phyloP scores from a whole-genome alignment of 345 rosid genomes.

The Draba incana region DNA sequence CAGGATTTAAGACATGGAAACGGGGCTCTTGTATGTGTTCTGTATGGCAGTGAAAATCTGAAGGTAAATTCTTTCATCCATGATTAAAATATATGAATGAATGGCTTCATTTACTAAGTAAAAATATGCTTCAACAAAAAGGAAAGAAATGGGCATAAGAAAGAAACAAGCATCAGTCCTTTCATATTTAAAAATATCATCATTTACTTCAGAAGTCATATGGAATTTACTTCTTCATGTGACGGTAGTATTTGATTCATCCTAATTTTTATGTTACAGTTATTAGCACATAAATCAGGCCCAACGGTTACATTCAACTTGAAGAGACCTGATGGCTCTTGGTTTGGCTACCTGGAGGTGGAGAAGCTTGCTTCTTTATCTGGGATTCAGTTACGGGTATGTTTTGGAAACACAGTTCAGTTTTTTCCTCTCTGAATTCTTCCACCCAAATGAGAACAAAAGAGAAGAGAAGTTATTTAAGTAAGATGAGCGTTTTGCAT shows the following conservation, averaged over 20 bases:
- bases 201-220: conserved; percentile 4
- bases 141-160: neutral
- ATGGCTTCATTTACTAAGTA: conserved; percentile 16
- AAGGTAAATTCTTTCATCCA: conserved; percentile 50
- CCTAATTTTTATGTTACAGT: conserved; percentile 47
- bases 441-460: neutral
- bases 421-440: conserved; percentile 2
- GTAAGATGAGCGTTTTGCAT: conserved; percentile 21
- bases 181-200: neutral
- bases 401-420: conserved; percentile 30
- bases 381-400: conserved; percentile 95
- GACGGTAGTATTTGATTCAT: conserved; percentile 16
- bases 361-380: conserved; percentile 94
- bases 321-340: conserved; percentile 89
- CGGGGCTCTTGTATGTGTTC: conserved; percentile 59
- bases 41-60: conserved; percentile 59
- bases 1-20: conserved; percentile 65
- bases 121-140: conserved; percentile 31
- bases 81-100: neutral
- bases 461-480: neutral
- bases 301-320: conserved; percentile 80
- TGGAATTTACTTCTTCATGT: neutral
- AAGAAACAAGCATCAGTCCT: neutral
- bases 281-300: conserved; percentile 52
- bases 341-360: conserved; percentile 95